Conservation (phyloP, 169 alveolate species). For the Eimeria falciformis region DNA sequence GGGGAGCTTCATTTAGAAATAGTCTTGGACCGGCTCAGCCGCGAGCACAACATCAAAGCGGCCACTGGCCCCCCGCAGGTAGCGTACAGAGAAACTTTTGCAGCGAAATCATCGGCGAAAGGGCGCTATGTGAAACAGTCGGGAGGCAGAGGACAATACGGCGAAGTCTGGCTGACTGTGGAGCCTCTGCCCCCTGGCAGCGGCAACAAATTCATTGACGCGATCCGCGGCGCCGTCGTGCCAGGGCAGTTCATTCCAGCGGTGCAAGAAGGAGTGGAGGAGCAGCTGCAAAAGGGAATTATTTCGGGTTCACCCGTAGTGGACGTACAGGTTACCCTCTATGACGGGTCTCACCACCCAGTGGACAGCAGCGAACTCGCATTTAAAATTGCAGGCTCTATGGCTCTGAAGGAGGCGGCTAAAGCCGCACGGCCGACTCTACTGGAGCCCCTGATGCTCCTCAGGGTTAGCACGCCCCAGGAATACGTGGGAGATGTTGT, state of each 20-base stretch:
- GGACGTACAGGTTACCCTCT: constrained; percentile 85
- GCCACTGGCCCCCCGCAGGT: constrained; percentile 94
- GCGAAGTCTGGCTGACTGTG: constrained; percentile 87
- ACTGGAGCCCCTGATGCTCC: constrained; percentile 94
- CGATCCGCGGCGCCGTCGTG: constrained; percentile 89
- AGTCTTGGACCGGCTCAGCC: constrained; percentile 92
- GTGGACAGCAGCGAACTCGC: constrained; percentile 93
- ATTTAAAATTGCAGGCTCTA: constrained; percentile 90
- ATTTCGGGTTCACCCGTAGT: constrained; percentile 89
- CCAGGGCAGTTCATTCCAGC: constrained; percentile 90
- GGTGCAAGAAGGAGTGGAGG: constrained; percentile 86
- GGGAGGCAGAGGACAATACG: constrained; percentile 94
- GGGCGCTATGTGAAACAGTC: constrained; percentile 90
- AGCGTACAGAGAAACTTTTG: constrained; percentile 91
- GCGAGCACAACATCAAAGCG: constrained; percentile 91
- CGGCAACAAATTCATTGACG: constrained; percentile 86
- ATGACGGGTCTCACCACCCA: constrained; percentile 90
- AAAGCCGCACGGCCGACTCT: constrained; percentile 85
- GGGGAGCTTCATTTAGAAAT: constrained; percentile 98
- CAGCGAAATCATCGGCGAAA: constrained; percentile 84
- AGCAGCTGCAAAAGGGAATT: constrained; percentile 87
- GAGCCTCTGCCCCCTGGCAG: constrained; percentile 89
- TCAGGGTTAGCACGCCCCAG: constrained; percentile 86
- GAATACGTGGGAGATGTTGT: constrained; percentile 86
- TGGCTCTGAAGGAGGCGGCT: constrained; percentile 90